A percentile compares a stretch with the other conserved stretches of the same genome.
Evolutionary conservation across 2,329 filamentous ascomycete species (phyloP).

Genomic region (Fusarium azukiicola): DNA sequence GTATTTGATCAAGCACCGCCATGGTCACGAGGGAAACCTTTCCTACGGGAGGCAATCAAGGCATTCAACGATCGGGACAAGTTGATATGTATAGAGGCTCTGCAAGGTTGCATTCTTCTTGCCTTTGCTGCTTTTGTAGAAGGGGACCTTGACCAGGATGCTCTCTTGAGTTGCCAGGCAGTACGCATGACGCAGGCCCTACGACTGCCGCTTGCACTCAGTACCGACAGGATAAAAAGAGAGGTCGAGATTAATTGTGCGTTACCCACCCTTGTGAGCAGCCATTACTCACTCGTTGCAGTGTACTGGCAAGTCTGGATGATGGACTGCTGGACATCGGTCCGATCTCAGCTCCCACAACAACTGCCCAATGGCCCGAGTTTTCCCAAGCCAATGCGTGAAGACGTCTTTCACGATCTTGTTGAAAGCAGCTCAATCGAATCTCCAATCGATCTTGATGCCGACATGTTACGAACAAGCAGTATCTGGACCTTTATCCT

Average conservation of each 20-base stretch:
- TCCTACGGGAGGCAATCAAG: slow-evolving; percentile 11
- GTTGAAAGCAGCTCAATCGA: neutral
- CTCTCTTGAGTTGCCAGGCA: neutral
- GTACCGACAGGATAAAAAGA: neutral
- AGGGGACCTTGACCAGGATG: slow-evolving; percentile 4
- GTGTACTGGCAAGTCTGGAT: slow-evolving; percentile 21
- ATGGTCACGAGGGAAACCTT: slow-evolving; percentile 10
- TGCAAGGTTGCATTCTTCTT: slow-evolving; percentile 7
- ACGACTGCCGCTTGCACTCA: neutral
- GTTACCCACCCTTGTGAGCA: neutral
- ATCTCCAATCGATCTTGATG: neutral
- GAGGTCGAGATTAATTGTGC: slow-evolving; percentile 4
- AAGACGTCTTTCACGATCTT: neutral
- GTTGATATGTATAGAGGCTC: slow-evolving; percentile 3
- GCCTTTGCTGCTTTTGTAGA: neutral
- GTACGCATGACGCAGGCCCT: slow-evolving; percentile 18
- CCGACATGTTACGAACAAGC: neutral
- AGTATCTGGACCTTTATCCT: neutral
- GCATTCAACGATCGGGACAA: neutral
- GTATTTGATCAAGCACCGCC: neutral
- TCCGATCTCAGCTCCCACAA: slow-evolving; percentile 3
- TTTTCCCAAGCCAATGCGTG: neutral
- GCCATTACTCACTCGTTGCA: neutral
- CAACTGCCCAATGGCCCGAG: neutral
- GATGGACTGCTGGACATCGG: slow-evolving; percentile 13